Base-by-base conservation (phyloP, 2,329 filamentous ascomycete genomes). In the Lecanosticta acicola region DNA sequence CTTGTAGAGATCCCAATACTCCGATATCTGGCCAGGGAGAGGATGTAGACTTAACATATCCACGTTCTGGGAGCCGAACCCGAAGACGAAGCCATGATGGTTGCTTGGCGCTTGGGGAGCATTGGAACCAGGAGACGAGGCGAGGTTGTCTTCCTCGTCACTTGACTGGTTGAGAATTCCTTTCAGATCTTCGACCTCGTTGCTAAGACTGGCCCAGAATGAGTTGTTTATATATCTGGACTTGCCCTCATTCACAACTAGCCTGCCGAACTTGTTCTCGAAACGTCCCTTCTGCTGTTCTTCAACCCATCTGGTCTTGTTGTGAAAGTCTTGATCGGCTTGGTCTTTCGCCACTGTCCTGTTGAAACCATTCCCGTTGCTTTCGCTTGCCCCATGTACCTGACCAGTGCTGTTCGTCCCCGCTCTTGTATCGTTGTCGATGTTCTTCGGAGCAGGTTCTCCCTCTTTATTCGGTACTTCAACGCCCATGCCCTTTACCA, bases 161-260 rank as follows among this genome's bases (percentile, higher is more conserved):
- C 72, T 75, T 2, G 75, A 72, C 17, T 85, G 80, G 2, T 81
- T 81, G 2, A 83, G 68, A 13, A 82, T 76, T 51, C 78, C 73
- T 55, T 78, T 79, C 55, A 83, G 69, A 57, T 83, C 79, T 60
- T 81, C 78, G 16, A 83, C 75, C 73, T 89, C 84, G 43, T 87
- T 85, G 49, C 82, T 85, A 41, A 90, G 72, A 51, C 79, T 85
- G 16, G 83, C 79, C 59, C 50, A 55, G 59, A 89, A 87, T 4
- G 79, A 83, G 62, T 80, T 86, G 68, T 83, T 87, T 55, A 90
- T 79, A 61, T 89, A 90, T 61, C 83, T 73, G 45, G 79, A 81
- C 48, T 78, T 79, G 32, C 81, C 82, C 45, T 88, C 83, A 51
- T 84, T 83, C 29, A 88, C 68, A 0, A 89, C 82, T 42, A 90